A percentile compares a stretch with the other conserved stretches of the same genome.
These are phyloP conservation scores for Amaranthus hypochondriacus DNA, from an alignment of 148 eudicot genomes.

Conservation along the genomic window DNA sequence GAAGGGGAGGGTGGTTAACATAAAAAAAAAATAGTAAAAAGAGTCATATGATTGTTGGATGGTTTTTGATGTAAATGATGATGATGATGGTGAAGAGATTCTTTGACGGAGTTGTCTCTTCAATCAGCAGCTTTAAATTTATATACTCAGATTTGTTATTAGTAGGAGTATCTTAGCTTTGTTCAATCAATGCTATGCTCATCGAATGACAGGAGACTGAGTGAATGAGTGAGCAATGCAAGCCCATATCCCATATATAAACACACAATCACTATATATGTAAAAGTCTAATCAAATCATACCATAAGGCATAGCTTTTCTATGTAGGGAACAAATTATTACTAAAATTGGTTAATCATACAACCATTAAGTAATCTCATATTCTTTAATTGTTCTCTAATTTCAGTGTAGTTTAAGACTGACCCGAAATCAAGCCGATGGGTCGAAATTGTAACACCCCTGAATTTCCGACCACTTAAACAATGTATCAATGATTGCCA, in stretches of 20 bases:
- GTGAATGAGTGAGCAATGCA: no score
- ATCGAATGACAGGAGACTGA: background rate
- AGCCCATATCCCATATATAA: no score
- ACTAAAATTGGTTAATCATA: no score
- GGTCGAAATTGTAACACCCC: no score
- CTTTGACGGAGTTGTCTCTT: slow-evolving; percentile 21
- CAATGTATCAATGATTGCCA: no score
- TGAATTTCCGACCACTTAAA: no score
- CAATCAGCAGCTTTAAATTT: background rate
- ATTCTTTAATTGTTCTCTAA: no score
- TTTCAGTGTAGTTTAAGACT: no score
- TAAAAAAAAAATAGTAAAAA: background rate
- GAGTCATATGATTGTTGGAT: slow-evolving; percentile 13
- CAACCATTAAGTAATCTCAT: no score
- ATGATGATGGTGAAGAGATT: slow-evolving; percentile 17
- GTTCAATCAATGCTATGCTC: background rate
- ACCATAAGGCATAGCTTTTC: background rate
- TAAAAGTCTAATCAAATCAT: slow-evolving; percentile 3
- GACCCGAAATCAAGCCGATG: no score
- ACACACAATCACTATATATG: background rate
- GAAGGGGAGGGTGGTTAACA: background rate
- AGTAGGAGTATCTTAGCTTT: background rate
- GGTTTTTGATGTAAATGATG: background rate
- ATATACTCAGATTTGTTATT: background rate
- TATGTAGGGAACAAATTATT: background rate